phyloP scores from a whole-genome alignment of 192 early-diverging fungal genomes.

The Coemansia reversa region DNA sequence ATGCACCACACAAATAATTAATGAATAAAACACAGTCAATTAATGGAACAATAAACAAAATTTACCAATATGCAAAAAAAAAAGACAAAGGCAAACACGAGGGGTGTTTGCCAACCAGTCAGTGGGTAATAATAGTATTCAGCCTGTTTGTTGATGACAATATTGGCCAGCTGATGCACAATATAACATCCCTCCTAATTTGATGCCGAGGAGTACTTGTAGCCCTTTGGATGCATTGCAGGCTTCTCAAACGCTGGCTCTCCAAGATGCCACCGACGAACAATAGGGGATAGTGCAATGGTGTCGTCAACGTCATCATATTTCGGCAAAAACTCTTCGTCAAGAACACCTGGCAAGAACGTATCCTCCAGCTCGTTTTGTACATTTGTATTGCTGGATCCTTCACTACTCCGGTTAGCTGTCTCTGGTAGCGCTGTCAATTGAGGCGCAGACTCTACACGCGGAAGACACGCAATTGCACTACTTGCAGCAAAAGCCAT shows the following conservation, averaged over 20 bases:
- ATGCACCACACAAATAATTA: too few species aligned
- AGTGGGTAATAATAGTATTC: background rate
- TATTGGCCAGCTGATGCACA: too few species aligned
- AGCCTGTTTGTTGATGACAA: background rate
- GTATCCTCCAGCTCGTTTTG: background rate
- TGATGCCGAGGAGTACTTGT: background rate
- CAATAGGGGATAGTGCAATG: constrained; percentile 21
- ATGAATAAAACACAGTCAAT: too few species aligned
- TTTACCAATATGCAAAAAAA: too few species aligned
- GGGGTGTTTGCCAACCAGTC: too few species aligned
- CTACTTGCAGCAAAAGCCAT: too few species aligned
- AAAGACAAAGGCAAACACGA: too few species aligned
- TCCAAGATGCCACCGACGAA: constrained; percentile 37
- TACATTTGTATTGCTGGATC: background rate
- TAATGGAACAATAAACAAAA: too few species aligned
- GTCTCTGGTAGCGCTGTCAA: background rate
- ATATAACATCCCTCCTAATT: too few species aligned
- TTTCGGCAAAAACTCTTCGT: constrained; percentile 10
- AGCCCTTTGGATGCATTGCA: constrained; percentile 25
- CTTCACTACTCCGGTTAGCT: background rate
- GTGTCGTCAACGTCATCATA: constrained; percentile 25
- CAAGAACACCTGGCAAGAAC: background rate
- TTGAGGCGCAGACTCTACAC: constrained; percentile 23
- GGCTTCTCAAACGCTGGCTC: constrained; percentile 49
- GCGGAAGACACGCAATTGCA: constrained; percentile 3